Evolutionary conservation across 140 eudicot species (phyloP), one percentile per base, ranked within the genome.

Genomic region (Stevia rebaudiana): DNA sequence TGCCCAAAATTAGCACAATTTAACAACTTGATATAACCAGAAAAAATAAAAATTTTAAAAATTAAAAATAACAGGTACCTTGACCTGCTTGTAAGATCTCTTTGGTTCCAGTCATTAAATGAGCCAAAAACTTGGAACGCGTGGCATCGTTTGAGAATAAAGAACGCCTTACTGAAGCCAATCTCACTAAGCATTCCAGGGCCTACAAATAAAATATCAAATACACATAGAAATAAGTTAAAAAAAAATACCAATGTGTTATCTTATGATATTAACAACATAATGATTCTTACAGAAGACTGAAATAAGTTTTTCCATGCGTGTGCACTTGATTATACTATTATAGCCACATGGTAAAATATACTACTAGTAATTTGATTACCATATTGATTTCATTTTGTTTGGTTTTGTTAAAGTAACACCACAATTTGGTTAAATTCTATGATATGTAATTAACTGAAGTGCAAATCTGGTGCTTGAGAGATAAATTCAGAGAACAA

Each of bases 111-210:
- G 95, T 76, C 92, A 91, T 87, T 63, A 91, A 71, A 78, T 81
- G 90, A 61, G 84, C 94, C 78, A 91, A 63, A 67, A 80, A 91
- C 70, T 81, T 85, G 16, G 94, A 78, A 40, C 96, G 96, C 5
- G 94, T 67, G 23, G 82, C 82, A 75, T 87, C 95, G 68, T 86
- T 87, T 56, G 95, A 76, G 72, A 91, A 91, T 68, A 91, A 71
- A 67, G 96, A 84, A 35, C 98, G 90, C 63, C 98, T 83, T 47
- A 87, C 90, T 25, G 96, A 87, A 69, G 94, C 95, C 78, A 91
- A 63, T 65, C 95, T 74, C 72, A 87, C 98, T 73, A 91, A 75
- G 85, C 98, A 91, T 80, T 91, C 98, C 73, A 91, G 59, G 52
- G 98, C 87, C 98, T 91, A 74, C 69, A 63, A 16, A 46, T 1